Base-by-base conservation (phyloP, 257 asterid species). In the Fraxinus pennsylvanica region DNA sequence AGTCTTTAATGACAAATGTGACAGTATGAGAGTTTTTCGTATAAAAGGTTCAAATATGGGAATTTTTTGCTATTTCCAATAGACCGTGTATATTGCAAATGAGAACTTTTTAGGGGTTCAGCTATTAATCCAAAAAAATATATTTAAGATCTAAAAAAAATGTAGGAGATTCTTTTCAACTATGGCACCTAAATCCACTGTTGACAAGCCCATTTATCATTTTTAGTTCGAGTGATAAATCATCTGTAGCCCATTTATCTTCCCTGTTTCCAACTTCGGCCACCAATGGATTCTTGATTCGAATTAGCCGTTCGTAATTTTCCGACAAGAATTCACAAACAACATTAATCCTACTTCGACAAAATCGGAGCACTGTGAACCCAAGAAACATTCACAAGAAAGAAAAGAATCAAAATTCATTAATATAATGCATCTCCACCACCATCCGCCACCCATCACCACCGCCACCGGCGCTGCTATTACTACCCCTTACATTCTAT, bases 401-500 rank as follows among this genome's bases (percentile, higher is more conserved):
- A 27, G 69, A 12, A 63, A 63, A 27, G 36, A 25, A 63, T 63
- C 69, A 10, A 9, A 63, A 63, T 2, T 63, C 19, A 14, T 25
- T 63, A 14, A 33, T 32, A 76, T 13, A 68, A 76, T 76, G 80
- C 86, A 7, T 67, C 87, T n/a, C 50, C 50, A 43, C 77, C 74
- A 7, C 78, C 78, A 43, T 12, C 4, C 50, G 1, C 79, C 78
- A 3, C 81, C 78, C 80, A 9, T 80, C 81, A 13, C 81, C 81
- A 1, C 82, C 9, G 4, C 86, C 41, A 36, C 82, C 39, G 9
- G 73, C 72, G 76, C 81, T 5, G 57, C 80, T 70, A 35, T 66
- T 5, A 78, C 88, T 14, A 70, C 87, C 32, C 84, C 81, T 0
- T 90, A 81, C 80, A 80, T 89, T 71, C 59, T 94, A 68, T 74